Evolutionary conservation across 768 basidiomycete species (phyloP).

Genomic region (Mrakia blollopis): DNA sequence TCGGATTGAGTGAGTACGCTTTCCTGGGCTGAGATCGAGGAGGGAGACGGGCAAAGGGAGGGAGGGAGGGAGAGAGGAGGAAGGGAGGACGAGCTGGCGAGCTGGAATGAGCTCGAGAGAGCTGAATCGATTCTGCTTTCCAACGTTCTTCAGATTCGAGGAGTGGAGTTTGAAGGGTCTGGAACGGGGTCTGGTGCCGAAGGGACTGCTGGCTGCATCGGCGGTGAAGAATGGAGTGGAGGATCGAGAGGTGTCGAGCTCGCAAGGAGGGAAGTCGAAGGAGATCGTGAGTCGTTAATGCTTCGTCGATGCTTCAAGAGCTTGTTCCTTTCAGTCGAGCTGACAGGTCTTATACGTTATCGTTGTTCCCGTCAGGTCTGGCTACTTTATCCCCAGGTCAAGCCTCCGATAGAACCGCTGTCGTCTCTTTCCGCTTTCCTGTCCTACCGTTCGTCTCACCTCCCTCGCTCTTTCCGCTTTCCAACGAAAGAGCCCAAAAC

Average conservation of each 20-base stretch:
- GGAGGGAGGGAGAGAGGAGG: not conserved
- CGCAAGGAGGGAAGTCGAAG: not conserved
- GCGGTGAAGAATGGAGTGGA: not conserved
- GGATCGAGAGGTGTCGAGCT: not conserved
- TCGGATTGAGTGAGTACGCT: slow-evolving; percentile 5
- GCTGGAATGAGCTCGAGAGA: not conserved
- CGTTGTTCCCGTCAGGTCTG: not conserved
- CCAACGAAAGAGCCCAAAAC: not conserved
- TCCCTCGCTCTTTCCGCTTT: not conserved
- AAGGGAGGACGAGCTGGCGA: not conserved
- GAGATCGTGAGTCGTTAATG: not conserved
- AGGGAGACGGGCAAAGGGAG: too few species aligned
- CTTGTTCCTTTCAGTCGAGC: not conserved
- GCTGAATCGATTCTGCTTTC: too few species aligned
- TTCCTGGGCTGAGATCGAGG: too few species aligned
- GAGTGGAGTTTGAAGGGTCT: slow-evolving; percentile 26
- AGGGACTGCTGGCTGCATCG: not conserved
- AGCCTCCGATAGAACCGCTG: not conserved
- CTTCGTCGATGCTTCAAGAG: not conserved
- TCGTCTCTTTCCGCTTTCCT: not conserved
- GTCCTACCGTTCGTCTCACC: not conserved
- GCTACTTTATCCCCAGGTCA: not conserved
- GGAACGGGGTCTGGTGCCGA: slow-evolving; percentile 13
- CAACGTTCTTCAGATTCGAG: not conserved
- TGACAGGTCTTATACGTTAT: not conserved